Conservation (phyloP, 2,329 filamentous ascomycete genomes). For the Colletotrichum cuscutae region DNA sequence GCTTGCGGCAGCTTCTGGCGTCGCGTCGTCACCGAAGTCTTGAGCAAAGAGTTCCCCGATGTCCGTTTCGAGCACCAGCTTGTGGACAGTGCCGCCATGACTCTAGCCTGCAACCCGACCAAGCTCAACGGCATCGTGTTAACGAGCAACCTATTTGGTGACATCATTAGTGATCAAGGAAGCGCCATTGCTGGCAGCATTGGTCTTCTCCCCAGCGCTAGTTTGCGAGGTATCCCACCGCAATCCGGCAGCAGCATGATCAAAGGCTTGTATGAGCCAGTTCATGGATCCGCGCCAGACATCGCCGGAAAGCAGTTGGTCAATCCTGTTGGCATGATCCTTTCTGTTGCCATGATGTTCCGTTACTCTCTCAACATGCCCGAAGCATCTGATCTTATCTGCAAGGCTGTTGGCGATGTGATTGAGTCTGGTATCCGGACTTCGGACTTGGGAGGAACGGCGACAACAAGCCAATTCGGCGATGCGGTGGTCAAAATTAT, state of each 20-base stretch:
- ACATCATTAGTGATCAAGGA: constrained; percentile 96
- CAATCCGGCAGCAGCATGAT: constrained; percentile 75
- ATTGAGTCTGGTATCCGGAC: not conserved
- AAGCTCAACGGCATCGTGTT: constrained; percentile 90
- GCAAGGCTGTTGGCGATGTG: not conserved
- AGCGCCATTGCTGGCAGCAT: constrained; percentile 95
- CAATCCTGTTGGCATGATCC: constrained; percentile 77
- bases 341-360: constrained; percentile 79
- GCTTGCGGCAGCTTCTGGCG: constrained; percentile 86
- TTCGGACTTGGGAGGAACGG: not conserved
- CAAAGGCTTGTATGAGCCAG: constrained; percentile 97
- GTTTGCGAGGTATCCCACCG: constrained; percentile 83
- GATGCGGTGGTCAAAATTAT: not conserved
- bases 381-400: not conserved
- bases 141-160: constrained; percentile 93
- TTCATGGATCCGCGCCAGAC: constrained; percentile 80
- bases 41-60: constrained; percentile 89
- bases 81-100: constrained; percentile 96
- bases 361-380: constrained; percentile 63
- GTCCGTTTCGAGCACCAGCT: constrained; percentile 87
- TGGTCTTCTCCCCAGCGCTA: constrained; percentile 88
- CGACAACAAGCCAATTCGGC: not conserved
- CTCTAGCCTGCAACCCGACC: constrained; percentile 94
- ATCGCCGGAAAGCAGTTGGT: constrained; percentile 78
- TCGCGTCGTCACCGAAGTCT: constrained; percentile 84